Percentiles rank a stretch among this genome's conserved stretches.
Evolutionary conservation across 352 stramenopile species (phyloP).

Genomic region (Pythium folliculosum): DNA sequence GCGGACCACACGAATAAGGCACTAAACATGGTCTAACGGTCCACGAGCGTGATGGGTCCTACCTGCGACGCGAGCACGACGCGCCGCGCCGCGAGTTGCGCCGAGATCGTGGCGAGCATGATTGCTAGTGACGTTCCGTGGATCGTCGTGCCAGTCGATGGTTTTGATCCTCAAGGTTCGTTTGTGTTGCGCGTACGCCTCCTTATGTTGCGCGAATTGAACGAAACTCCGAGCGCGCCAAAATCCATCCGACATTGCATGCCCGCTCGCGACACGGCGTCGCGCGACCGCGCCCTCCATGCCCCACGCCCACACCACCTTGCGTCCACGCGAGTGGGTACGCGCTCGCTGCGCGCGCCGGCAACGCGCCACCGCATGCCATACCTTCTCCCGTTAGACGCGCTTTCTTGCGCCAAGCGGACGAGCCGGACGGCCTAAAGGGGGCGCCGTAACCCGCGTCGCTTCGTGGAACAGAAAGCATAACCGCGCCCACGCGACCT

Average conservation of each 20-base stretch:
- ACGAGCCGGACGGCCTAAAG: no score
- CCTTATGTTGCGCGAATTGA: constrained; percentile 10
- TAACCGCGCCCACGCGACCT: no score
- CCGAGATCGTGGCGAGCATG: constrained; percentile 57
- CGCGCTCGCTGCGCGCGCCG: no score
- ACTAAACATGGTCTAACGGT: no score
- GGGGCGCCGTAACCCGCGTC: neutral
- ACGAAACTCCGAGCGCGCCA: neutral
- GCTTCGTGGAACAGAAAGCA: constrained; percentile 7
- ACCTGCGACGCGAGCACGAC: constrained; percentile 78
- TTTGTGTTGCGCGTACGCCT: neutral
- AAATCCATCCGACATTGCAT: neutral
- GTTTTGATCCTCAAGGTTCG: neutral
- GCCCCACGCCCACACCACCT: no score
- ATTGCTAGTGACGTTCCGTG: neutral
- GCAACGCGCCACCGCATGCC: no score
- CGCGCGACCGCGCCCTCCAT: no score
- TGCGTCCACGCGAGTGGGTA: no score
- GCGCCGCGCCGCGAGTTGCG: constrained; percentile 47
- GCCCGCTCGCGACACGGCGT: no score
- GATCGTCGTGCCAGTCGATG: neutral
- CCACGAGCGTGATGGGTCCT: neutral
- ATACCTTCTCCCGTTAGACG: no score
- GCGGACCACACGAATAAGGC: no score
- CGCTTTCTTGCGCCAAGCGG: no score